Base-by-base conservation (phyloP, 192 early-diverging fungal genomes). In the Mortierella antarctica region DNA sequence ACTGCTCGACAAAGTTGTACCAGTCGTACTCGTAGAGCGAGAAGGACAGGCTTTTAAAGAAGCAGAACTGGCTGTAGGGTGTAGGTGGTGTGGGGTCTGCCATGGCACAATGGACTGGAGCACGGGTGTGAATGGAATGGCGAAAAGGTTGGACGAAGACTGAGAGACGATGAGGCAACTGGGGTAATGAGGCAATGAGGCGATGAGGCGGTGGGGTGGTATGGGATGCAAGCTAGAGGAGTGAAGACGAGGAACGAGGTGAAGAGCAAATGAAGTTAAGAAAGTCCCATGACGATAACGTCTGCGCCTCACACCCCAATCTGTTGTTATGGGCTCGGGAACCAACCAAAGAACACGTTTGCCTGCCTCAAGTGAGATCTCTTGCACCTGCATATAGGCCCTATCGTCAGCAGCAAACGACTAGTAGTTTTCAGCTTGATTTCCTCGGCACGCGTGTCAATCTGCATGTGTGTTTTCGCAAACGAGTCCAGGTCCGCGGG, bases 11-110 rank as follows among this genome's bases (percentile, higher is more conserved):
- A 55, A 82, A 77, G 65, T 82, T 82, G 53, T 66, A 63, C 76
- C 76, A 79, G 58, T 77, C 75, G 20, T 82, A 70, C 57, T 82
- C 79, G 31, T 65, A 63, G 51, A 85, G 71, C 5, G 83, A 82
- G 71, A 62, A 66, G 4, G 74, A 60, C 45, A 85, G 65, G 4
- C 66, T 63, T 51, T 70, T 73, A 55, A 85, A 85, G 45, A 85
- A 70, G 44, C 70, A 67, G 58, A 79, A 85, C 53, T 82, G 71
- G 18, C 65, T 82, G 46, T 63, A 82, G 6, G 72, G 71, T 7
- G 80, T 68, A 6, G 74, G 82, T 49, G 44, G 63, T 57, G 56
- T 46, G 15, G 49, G 45, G 54, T 62, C 62, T 20, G 64, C 39
- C 62, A 64, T 73, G 48, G 5, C 45, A n/a, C 31, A 31, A 31